These are phyloP conservation scores for Boletellus deceptivus DNA, from an alignment of 1,284 basidiomycete genomes.

Conservation along the genomic window DNA sequence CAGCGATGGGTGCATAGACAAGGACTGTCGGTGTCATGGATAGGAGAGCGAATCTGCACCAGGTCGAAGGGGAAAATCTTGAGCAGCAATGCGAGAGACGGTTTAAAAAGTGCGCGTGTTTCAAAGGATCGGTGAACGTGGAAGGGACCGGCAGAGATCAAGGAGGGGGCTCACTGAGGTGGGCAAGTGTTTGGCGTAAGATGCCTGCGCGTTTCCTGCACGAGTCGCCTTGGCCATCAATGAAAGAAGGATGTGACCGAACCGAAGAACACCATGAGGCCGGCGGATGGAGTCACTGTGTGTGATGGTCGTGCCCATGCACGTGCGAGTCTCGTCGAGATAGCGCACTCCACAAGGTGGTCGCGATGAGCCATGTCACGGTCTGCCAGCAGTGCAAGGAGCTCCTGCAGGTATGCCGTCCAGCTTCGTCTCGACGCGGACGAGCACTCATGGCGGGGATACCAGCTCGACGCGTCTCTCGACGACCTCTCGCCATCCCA, in stretches of 20 bases:
- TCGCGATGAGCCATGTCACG: slow-evolving; percentile 47
- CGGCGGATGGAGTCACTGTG: not conserved
- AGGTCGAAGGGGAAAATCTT: not conserved
- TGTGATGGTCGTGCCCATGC: not conserved
- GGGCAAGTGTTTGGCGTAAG: slow-evolving; percentile 12
- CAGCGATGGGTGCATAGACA: slow-evolving; percentile 9
- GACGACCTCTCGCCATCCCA: slow-evolving; percentile 81
- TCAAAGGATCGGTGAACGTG: slow-evolving; percentile 4
- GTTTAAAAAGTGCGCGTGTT: not conserved
- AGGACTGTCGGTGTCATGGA: not conserved
- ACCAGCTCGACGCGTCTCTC: slow-evolving; percentile 79
- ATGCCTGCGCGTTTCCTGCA: slow-evolving; percentile 21
- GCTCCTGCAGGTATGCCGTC: slow-evolving; percentile 63
- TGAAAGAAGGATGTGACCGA: not conserved
- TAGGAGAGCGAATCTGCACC: slow-evolving; percentile 14
- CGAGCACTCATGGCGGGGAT: slow-evolving; percentile 19
- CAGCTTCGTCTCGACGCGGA: slow-evolving; percentile 4
- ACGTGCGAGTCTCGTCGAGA: not conserved
- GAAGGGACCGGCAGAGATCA: slow-evolving; percentile 4
- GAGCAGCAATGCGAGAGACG: slow-evolving; percentile 3
- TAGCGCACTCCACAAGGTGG: not conserved
- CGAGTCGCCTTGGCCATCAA: slow-evolving; percentile 18
- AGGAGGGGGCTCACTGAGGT: slow-evolving; percentile 1
- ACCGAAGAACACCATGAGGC: not conserved
- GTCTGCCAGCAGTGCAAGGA: slow-evolving; percentile 87